Percentiles rank a stretch among this genome's conserved stretches.
Evolutionary conservation across 1,139 yeast genomes (phyloP).

Genomic region (Yamadazyma trypodendri): DNA sequence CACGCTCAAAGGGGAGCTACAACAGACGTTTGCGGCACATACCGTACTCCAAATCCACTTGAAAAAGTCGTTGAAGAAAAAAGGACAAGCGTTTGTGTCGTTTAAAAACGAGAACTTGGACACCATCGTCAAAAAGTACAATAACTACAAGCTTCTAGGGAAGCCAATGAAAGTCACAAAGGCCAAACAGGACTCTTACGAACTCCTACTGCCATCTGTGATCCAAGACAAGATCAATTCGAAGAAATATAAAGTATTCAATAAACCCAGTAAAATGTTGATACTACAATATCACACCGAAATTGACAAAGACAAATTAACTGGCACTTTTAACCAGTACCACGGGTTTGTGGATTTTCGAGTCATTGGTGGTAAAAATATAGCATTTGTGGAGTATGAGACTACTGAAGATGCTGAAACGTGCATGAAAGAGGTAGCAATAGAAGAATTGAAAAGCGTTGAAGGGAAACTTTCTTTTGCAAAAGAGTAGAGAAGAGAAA

Average conservation of each 20-base stretch:
- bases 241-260: constrained; percentile 22
- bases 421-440: constrained; percentile 16
- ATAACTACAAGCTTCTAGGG: constrained; percentile 18
- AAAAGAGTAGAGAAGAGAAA: constrained; percentile 4
- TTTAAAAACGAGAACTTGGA: constrained; percentile 51
- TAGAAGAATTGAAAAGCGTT: constrained; percentile 4
- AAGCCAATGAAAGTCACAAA: constrained; percentile 12
- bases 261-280: constrained; percentile 61
- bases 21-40: constrained; percentile 44
- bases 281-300: constrained; percentile 56
- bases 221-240: constrained; percentile 12
- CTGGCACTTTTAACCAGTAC: constrained; percentile 44
- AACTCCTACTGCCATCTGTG: constrained; percentile 8
- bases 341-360: constrained; percentile 67
- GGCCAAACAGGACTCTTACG: constrained; percentile 15
- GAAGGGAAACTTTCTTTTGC: constrained; percentile 11
- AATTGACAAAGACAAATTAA: constrained; percentile 21
- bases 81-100: constrained; percentile 85
- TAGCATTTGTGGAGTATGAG: constrained; percentile 82
- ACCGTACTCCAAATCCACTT: constrained; percentile 55
- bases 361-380: constrained; percentile 60
- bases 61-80: constrained; percentile 59
- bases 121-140: constrained; percentile 39
- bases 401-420: constrained; percentile 35
- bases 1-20: constrained; percentile 47